Base-by-base conservation (phyloP, 148 eudicot species). In the Tetragonia tetragonoides region DNA sequence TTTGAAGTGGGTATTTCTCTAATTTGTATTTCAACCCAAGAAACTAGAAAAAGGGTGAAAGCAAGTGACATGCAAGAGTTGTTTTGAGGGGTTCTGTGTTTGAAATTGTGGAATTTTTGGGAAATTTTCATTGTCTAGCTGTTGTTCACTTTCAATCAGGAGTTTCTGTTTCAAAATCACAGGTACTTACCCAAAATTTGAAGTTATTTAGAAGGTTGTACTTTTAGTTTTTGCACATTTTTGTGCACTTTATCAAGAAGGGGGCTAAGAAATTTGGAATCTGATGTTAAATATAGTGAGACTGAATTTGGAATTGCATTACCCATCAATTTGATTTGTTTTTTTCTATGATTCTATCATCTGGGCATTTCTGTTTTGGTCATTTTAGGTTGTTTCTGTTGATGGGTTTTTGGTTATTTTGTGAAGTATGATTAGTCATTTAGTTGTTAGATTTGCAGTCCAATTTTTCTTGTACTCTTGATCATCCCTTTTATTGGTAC, bases 141-240 rank as follows among this genome's bases (percentile, higher is more conserved):
- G 34, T 28, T 28, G 34, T 28, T 28, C 34, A 28, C 34, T 28
- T 28, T 28, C 34, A 28, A 28, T 28, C 34, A 28, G 34, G 34
- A 28, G 34, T 28, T 28, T 28, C 16, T 64, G 60, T 34, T 57
- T 34, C 73, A 66, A 37, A 41, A 40, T 76, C 63, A 28, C 69
- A 77, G 84, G 84, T 82, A 18, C 66, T 72, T 66, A 57, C 65
- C 7, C 57, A 44, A 28, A 20, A 4, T 57, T 56, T 34, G 4
- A 44, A 1, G 15, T 40, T 15, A 4, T 2, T 41, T 9, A 51
- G 21, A 40, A 12, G 44, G 16, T 71, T 40, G 17, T 10, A 51
- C 16, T 60, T n/a, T 34, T 18, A 28, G 34, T 0, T 46, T 10
- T 62, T 75, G 21, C 1, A 7, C 12, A 2, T 46, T 44, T 42